Evolutionary conservation across 805 yeast species (phyloP).

Genomic region (Pichia manshurica): DNA sequence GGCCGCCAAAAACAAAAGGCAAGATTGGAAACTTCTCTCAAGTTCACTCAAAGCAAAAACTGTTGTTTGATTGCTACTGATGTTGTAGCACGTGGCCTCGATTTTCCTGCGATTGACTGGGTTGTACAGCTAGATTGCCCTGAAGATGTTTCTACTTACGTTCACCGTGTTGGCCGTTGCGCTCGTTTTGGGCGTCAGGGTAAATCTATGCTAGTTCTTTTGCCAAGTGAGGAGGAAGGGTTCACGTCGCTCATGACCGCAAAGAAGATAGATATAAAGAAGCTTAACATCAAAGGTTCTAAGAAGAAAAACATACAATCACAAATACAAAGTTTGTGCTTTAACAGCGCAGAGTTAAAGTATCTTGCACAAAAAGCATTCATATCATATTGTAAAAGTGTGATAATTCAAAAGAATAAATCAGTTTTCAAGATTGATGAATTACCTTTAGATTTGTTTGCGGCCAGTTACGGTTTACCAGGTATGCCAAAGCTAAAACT

Average conservation of each 20-base stretch:
- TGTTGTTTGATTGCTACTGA: slow-evolving; percentile 87
- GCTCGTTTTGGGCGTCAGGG: slow-evolving; percentile 86
- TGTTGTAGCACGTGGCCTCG: slow-evolving; percentile 87
- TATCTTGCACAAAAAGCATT: slow-evolving; percentile 95
- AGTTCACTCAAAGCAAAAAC: slow-evolving; percentile 71
- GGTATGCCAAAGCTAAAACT: slow-evolving; percentile 93
- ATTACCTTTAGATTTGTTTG: slow-evolving; percentile 76
- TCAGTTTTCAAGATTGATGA: slow-evolving; percentile 73
- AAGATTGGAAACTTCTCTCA: slow-evolving; percentile 72
- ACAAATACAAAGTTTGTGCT: slow-evolving; percentile 84
- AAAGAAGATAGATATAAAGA: slow-evolving; percentile 63
- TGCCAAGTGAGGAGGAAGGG: slow-evolving; percentile 77
- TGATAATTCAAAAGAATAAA: slow-evolving; percentile 82
- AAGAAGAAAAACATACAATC: slow-evolving; percentile 70
- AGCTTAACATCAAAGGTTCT: slow-evolving; percentile 67
- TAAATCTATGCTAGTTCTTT: slow-evolving; percentile 71
- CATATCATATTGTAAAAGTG: slow-evolving; percentile 81
- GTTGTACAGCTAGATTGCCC: slow-evolving; percentile 91
- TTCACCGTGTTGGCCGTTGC: slow-evolving; percentile 85
- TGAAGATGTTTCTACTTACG: slow-evolving; percentile 82
- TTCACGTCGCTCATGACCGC: slow-evolving; percentile 58
- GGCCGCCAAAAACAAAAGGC: slow-evolving; percentile 92
- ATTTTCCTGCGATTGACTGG: slow-evolving; percentile 92
- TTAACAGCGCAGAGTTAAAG: slow-evolving; percentile 85
- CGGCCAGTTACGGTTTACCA: slow-evolving; percentile 85